Conservation (phyloP, 2,329 filamentous ascomycete genomes). For the Amesomyces nigricolor region DNA sequence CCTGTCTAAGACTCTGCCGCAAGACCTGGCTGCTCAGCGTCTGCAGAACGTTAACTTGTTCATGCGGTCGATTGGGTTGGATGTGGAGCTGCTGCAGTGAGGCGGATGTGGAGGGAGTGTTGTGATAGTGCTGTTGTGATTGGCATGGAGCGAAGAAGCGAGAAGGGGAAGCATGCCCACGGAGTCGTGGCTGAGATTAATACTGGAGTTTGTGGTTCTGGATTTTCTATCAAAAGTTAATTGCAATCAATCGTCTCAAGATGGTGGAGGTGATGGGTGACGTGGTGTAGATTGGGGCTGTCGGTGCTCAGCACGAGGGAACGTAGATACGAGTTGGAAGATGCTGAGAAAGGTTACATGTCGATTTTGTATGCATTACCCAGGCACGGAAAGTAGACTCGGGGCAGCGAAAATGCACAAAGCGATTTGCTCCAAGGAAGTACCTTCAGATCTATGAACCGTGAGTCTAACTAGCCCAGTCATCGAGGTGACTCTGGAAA, state of each 20-base stretch:
- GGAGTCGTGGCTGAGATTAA: background rate
- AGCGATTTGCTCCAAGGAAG: no score
- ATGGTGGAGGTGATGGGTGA: background rate
- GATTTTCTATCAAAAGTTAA: conserved; percentile 14
- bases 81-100: conserved; percentile 67
- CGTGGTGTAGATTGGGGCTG: background rate
- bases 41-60: conserved; percentile 94
- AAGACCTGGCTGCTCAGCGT: conserved; percentile 76
- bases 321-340: no score
- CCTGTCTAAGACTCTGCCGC: conserved; percentile 81
- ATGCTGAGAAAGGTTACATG: background rate
- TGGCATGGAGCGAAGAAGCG: no score
- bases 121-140: no score
- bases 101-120: no score
- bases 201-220: background rate
- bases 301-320: background rate
- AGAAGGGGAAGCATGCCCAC: background rate
- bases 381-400: background rate
- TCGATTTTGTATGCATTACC: background rate
- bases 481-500: no score
- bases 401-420: no score
- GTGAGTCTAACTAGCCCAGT: no score
- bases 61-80: conserved; percentile 97
- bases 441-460: no score
- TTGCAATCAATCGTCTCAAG: background rate